Percentiles rank a stretch among this genome's conserved stretches.
Conservation (phyloP, 2,329 filamentous ascomycete species). For the Colletotrichum higginsianum region DNA sequence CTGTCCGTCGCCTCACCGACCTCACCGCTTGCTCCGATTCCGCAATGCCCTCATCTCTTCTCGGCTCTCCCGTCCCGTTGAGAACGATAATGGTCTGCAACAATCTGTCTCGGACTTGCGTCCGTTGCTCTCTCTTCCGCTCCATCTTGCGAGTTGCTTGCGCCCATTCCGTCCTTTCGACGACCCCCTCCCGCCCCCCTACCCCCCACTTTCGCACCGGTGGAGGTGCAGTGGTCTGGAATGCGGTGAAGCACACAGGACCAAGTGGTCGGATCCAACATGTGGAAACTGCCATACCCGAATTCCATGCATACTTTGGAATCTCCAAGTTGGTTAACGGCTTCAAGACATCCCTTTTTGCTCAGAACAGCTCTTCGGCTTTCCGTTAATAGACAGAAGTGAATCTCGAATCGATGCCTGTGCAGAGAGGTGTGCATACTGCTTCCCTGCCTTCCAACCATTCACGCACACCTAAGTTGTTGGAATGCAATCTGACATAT, state of each 20-base stretch:
- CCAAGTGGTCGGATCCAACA: not conserved
- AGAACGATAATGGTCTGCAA: not conserved
- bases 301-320: not conserved
- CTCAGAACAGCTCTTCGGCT: too few species aligned
- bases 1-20: constrained; percentile 34
- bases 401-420: too few species aligned
- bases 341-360: too few species aligned
- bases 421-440: too few species aligned
- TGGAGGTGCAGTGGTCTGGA: not conserved
- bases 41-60: constrained; percentile 10
- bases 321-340: not conserved
- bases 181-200: too few species aligned
- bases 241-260: not conserved
- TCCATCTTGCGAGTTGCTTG: not conserved
- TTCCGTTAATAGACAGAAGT: too few species aligned
- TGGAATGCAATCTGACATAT: too few species aligned
- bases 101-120: not conserved
- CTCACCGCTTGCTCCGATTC: constrained; percentile 28
- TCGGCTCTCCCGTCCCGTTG: not conserved
- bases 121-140: not conserved
- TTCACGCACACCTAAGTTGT: too few species aligned
- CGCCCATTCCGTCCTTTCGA: not conserved
- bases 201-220: not conserved
- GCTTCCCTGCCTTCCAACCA: too few species aligned
- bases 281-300: not conserved